These are phyloP conservation scores for Stereocaulon alpinum DNA, from an alignment of 495 filamentous ascomycete species.

Conservation along the genomic window DNA sequence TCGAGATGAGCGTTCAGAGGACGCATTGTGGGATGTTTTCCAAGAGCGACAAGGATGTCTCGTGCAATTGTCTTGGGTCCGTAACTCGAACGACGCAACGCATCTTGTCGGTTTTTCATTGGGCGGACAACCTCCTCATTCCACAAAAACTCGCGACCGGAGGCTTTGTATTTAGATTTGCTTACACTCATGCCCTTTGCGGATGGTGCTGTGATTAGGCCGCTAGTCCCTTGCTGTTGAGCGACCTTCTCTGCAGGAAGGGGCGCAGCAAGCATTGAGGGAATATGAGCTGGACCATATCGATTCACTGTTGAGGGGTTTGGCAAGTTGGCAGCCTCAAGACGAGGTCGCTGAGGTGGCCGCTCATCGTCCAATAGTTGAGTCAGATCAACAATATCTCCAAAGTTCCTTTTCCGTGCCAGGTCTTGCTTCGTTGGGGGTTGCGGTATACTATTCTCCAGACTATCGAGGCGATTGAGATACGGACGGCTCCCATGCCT, in stretches of 20 bases:
- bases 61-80: conserved; percentile 53
- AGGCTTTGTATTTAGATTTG: background rate
- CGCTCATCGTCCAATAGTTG: conserved; percentile 34
- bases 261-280: background rate
- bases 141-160: background rate
- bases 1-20: conserved; percentile 51
- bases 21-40: conserved; percentile 47
- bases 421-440: conserved; percentile 22
- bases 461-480: too few species aligned
- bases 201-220: background rate
- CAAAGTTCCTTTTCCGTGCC: conserved; percentile 38
- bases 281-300: background rate
- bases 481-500: background rate
- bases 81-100: conserved; percentile 39
- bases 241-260: background rate
- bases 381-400: conserved; percentile 41
- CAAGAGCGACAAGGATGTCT: conserved; percentile 51
- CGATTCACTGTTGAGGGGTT: background rate
- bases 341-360: conserved; percentile 10
- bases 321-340: background rate
- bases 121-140: conserved; percentile 27
- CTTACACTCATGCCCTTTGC: background rate
- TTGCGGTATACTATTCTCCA: background rate
- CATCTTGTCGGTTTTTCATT: conserved; percentile 35
- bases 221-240: background rate